Base-by-base conservation (phyloP, 805 yeast species). In the Monosporozyma unispora region DNA sequence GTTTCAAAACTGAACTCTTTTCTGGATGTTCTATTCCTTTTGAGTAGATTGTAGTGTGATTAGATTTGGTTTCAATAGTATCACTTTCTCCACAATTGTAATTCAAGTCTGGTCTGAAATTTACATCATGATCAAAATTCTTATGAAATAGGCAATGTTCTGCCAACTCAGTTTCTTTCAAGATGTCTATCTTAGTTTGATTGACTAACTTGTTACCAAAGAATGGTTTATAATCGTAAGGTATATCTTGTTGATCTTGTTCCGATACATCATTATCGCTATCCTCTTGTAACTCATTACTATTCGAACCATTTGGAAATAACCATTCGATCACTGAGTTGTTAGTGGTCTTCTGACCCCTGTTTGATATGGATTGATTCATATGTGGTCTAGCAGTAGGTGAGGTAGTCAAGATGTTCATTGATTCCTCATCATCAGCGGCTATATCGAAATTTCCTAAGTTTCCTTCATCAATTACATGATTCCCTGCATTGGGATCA, bases 101-200 rank as follows among this genome's bases (percentile, higher is more conserved):
- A 6, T 56, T 46, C 6, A 59, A 43, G 48, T 64, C 68, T 4
- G 69, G 68, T 47, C 66, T 51, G 47, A 50, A 63, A 11, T 45
- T 48, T 5, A 48, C 40, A 6, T 23, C 11, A 42, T 60, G 63
- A 3, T 31, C 25, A 8, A 44, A 51, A 31, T 50, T 44, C 29
- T 52, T 54, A 47, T 64, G 67, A 50, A 63, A 64, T 16, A 63
- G 50, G 9, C 58, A 45, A 50, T 64, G 69, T 23, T 60, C 59
- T 18, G 67, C 64, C 37, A 57, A 52, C 45, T 64, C 69, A 8
- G 64, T 50, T 19, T 45, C 48, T 3, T 57, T 49, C 31, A 53
- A 47, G 18, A 52, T 54, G 1, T 53, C 52, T 0, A 54, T 44
- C 49, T 60, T 64, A 22, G 59, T 59, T 35, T 57, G 55, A n/a